Evolutionary conservation across 2,329 filamentous ascomycete genomes (phyloP).

Genomic region (Aspergillus terreus): DNA sequence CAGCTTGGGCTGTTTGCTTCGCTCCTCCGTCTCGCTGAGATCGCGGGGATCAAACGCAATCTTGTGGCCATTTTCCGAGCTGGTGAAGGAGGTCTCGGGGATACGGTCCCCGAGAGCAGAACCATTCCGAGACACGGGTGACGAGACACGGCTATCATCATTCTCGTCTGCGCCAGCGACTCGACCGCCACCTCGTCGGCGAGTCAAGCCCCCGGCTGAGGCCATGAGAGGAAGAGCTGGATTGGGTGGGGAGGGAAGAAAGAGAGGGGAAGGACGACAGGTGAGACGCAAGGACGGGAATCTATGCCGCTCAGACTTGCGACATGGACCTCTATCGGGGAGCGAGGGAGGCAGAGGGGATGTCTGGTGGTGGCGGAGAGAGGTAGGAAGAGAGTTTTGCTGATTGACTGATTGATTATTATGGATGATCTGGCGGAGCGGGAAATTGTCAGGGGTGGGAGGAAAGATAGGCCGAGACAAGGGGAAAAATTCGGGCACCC

Average conservation of each 20-base stretch:
- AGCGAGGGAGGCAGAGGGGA: slow-evolving; percentile 1
- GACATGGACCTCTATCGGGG: slow-evolving; percentile 9
- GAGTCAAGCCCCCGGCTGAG: slow-evolving; percentile 67
- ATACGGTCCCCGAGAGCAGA: slow-evolving; percentile 53
- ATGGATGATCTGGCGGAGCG: slow-evolving; percentile 1
- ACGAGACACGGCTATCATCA: slow-evolving; percentile 63
- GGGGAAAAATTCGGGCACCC: slow-evolving; percentile 5
- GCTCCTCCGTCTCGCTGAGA: slow-evolving; percentile 92
- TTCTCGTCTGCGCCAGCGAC: slow-evolving; percentile 57
- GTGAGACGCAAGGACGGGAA: slow-evolving; percentile 11
- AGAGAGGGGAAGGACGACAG: slow-evolving; percentile 10
- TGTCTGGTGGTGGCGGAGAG: slow-evolving; percentile 1
- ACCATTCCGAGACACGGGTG: slow-evolving; percentile 59
- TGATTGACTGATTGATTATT: not conserved
- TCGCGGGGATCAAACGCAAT: slow-evolving; percentile 97
- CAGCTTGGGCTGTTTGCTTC: slow-evolving; percentile 96
- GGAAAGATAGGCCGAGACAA: slow-evolving; percentile 2
- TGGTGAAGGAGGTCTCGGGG: slow-evolving; percentile 78
- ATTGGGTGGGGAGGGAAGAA: slow-evolving; percentile 11
- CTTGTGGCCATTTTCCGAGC: slow-evolving; percentile 91
- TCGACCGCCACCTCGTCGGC: slow-evolving; percentile 63
- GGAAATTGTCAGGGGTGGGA: slow-evolving; percentile 23
- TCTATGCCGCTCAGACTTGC: slow-evolving; percentile 14
- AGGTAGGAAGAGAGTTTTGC: slow-evolving; percentile 13
- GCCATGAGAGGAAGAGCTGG: slow-evolving; percentile 48